Base-by-base conservation (phyloP, 1,284 basidiomycete genomes). In the Ceratobasidium sp. region DNA sequence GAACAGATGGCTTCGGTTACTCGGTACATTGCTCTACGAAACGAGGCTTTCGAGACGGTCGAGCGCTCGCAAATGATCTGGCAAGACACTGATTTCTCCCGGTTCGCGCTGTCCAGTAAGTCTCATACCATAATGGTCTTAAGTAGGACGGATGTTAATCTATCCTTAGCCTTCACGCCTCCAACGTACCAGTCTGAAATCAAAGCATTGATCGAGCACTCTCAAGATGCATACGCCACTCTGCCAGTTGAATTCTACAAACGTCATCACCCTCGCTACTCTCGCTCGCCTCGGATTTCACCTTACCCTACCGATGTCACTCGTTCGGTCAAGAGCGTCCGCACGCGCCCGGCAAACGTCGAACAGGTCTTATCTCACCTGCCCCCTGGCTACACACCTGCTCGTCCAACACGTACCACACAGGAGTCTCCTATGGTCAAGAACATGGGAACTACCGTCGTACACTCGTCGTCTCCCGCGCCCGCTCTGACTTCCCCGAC, bases 101-200 rank as follows among this genome's bases (percentile, higher is more conserved):
- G 91, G 23, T 93, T 89, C 79, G 90, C 92, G 4, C 48, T 94
- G 56, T 92, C 94, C 84, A 88, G 93, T 94, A 82, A 85, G 92
- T 87, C 48, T 33, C 33, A 42, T 68, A 10, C 0, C 64, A 56
- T 33, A 56, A 68, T n/a, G n/a, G 26, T 71, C 28, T 23, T 23
- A 13, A 13, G 44, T 56, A 10, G 17, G 26, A 12, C 17, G 26
- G 40, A 20, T 61, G 46, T 28, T 65, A 46, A 46, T 20, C 71
- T 33, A 66, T 66, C 77, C 77, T 0, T 80, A 94, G 93, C 92
- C 1, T 94, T 94, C 84, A 85, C 90, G 48, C 92, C 92, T 50
- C 93, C 93, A 3, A 84, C 84, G 1, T 87, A 92, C 81, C 89
- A 88, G 6, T 85, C 87, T 2, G 91, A 88, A 15, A 94, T 94